phyloP scores from a whole-genome alignment of 2,329 filamentous ascomycete genomes.

The Talaromyces sp. region DNA sequence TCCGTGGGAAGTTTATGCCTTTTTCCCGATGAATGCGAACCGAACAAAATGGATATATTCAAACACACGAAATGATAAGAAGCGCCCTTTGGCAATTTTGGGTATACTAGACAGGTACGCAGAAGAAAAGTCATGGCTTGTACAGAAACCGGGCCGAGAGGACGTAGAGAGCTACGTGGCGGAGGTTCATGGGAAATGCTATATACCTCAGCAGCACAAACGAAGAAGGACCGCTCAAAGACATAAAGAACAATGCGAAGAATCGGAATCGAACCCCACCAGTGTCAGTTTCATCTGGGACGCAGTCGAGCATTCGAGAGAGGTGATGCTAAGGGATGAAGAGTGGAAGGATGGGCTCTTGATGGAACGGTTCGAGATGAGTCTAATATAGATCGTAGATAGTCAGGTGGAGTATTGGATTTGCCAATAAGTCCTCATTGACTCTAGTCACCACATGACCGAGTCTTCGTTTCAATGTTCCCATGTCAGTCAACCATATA shows the following conservation, averaged over 20 bases:
- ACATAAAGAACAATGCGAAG: not conserved
- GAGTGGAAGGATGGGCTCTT: not conserved
- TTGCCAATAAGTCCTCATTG: not conserved
- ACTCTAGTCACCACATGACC: not conserved
- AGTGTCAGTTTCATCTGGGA: constrained; percentile 4
- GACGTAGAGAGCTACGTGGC: not conserved
- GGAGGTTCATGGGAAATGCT: not conserved
- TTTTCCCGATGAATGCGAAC: not conserved
- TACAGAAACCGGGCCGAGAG: not conserved
- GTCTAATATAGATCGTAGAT: not conserved
- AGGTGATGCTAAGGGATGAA: constrained; percentile 2
- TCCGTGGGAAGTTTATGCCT: not conserved
- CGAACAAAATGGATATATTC: not conserved
- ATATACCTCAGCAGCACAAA: constrained; percentile 2
- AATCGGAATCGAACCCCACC: not conserved
- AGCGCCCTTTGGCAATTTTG: not conserved
- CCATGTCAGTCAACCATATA: not conserved
- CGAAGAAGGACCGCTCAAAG: not conserved
- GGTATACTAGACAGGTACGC: not conserved
- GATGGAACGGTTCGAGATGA: constrained; percentile 4
- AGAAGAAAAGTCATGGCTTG: not conserved
- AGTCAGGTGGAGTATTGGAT: not conserved
- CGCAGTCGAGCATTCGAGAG: not conserved
- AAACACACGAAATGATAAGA: not conserved
- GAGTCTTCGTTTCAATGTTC: not conserved